A percentile compares a stretch with the other conserved stretches of the same genome.
Conservation (phyloP, 768 basidiomycete species). For the Suillus hirtellus region DNA sequence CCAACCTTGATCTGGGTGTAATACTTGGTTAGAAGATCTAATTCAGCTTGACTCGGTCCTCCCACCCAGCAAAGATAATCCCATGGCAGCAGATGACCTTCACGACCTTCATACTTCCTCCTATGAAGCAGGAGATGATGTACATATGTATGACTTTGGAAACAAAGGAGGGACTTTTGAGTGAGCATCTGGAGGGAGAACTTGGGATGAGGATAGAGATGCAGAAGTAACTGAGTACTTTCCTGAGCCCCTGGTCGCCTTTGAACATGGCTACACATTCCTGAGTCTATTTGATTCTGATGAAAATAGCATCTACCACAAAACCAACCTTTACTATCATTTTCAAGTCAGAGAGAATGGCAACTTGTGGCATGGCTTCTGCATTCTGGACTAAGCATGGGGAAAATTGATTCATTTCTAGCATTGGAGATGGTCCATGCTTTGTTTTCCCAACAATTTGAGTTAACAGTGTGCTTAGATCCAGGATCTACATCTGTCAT, state of each 20-base stretch:
- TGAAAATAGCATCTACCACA: background rate
- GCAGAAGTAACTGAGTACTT: background rate
- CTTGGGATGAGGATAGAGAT: background rate
- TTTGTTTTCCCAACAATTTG: background rate
- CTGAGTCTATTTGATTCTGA: background rate
- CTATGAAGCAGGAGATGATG: background rate
- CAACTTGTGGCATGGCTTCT: conserved; percentile 30
- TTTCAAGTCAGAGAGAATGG: conserved; percentile 28
- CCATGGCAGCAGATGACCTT: background rate
- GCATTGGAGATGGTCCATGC: conserved; percentile 25
- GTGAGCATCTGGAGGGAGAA: background rate
- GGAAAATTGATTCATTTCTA: conserved; percentile 29
- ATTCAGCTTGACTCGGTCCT: background rate
- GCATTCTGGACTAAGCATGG: conserved; percentile 31
- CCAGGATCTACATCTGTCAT: conserved; percentile 16
- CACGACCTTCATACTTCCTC: background rate
- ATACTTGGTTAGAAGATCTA: background rate
- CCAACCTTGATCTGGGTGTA: background rate
- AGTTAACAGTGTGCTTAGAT: background rate
- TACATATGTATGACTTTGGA: background rate
- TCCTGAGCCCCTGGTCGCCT: background rate
- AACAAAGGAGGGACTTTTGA: background rate
- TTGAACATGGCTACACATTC: background rate
- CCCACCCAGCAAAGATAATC: background rate
- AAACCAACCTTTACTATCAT: background rate